Evolutionary conservation across 2,329 filamentous ascomycete species (phyloP).

Genomic region (Paraphaeosphaeria sporulosa): DNA sequence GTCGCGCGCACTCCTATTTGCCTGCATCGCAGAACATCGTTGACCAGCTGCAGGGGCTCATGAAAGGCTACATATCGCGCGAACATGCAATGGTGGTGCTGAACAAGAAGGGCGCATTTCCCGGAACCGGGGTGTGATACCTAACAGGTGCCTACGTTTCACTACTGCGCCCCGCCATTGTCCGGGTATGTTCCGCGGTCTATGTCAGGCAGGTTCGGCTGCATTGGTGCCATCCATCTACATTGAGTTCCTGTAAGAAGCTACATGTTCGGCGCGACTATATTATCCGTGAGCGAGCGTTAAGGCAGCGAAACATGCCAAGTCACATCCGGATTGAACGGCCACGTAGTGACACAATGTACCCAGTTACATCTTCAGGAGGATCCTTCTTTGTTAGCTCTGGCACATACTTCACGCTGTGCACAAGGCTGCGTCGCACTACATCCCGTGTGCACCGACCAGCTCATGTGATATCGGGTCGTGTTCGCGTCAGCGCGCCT

Average conservation of each 20-base stretch:
- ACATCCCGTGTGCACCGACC: slow-evolving; percentile 27
- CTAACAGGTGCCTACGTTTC: slow-evolving; percentile 26
- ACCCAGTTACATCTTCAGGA: slow-evolving; percentile 8
- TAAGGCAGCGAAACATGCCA: neutral
- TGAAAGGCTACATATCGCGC: slow-evolving; percentile 98
- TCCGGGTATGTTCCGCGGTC: slow-evolving; percentile 15
- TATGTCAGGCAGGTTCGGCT: slow-evolving; percentile 16
- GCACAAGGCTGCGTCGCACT: neutral
- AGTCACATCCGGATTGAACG: neutral
- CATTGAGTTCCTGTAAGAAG: neutral
- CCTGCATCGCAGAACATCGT: slow-evolving; percentile 14
- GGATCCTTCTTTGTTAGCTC: slow-evolving; percentile 4
- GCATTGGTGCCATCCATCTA: slow-evolving; percentile 6
- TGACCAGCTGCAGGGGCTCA: slow-evolving; percentile 70
- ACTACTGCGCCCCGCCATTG: slow-evolving; percentile 22
- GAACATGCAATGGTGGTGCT: slow-evolving; percentile 90
- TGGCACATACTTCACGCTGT: neutral
- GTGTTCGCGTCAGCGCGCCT: slow-evolving; percentile 25
- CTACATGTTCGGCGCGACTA: neutral
- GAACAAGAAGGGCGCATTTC: slow-evolving; percentile 92
- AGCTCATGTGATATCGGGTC: slow-evolving; percentile 42
- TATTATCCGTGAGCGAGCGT: neutral
- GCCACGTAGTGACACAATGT: neutral
- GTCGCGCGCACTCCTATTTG: slow-evolving; percentile 20
- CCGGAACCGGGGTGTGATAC: slow-evolving; percentile 76